Conservation (phyloP, 345 rosid genomes). For the Anacardium occidentale region DNA sequence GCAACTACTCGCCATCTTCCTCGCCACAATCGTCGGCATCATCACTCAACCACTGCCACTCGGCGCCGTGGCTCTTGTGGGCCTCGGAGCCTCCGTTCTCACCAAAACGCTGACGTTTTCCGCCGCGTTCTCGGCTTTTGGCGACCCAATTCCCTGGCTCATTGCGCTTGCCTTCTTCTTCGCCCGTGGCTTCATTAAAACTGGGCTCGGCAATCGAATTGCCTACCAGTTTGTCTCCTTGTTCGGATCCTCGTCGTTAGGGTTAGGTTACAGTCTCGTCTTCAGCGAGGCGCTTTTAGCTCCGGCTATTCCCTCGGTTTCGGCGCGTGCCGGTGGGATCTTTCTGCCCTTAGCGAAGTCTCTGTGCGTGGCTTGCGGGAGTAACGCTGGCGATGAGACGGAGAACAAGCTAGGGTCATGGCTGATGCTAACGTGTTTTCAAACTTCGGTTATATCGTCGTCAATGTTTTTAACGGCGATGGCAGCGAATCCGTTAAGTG, state of each 20-base stretch:
- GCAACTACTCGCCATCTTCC: constrained; percentile 93
- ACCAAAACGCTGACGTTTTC: constrained; percentile 89
- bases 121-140: constrained; percentile 97
- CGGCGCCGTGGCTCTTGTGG: constrained; percentile 91
- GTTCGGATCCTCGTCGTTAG: constrained; percentile 85
- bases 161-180: constrained; percentile 99
- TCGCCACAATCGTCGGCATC: constrained; percentile 97
- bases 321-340: constrained; percentile 98
- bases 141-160: constrained; percentile 98
- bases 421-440: constrained; percentile 98
- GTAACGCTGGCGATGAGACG: constrained; percentile 91
- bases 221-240: constrained; percentile 88
- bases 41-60: constrained; percentile 95
- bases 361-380: constrained; percentile 90
- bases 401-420: constrained; percentile 87
- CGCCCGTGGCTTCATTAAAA: constrained; percentile 95
- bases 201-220: constrained; percentile 91
- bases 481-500: constrained; percentile 99
- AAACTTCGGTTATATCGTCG: constrained; percentile 91
- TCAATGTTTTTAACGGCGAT: constrained; percentile 97
- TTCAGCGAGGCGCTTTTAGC: constrained; percentile 95
- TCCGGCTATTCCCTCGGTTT: constrained; percentile 97
- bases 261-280: constrained; percentile 92
- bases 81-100: constrained; percentile 88
- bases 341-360: constrained; percentile 91